These are phyloP conservation scores for Populus alba DNA, from an alignment of 345 rosid genomes.

Conservation along the genomic window DNA sequence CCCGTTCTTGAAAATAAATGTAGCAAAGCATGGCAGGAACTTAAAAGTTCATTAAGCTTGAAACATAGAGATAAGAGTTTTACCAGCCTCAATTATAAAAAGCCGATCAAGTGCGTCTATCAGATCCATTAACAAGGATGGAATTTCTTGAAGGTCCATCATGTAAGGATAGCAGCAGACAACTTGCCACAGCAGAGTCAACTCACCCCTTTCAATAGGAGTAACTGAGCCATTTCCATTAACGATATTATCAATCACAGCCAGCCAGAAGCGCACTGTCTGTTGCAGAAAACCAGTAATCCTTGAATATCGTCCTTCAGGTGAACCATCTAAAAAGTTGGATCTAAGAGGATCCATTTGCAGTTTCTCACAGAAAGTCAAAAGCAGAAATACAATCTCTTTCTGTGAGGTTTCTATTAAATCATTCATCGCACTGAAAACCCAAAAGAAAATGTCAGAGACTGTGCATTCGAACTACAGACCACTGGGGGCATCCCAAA, in stretches of 20 bases:
- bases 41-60: neutral
- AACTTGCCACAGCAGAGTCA: conserved; percentile 72
- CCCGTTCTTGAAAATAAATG: neutral
- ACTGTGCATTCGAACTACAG: conserved; percentile 3
- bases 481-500: neutral
- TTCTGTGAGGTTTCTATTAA: conserved; percentile 54
- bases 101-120: conserved; percentile 51
- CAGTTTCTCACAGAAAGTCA: conserved; percentile 55
- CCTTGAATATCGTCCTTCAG: conserved; percentile 38
- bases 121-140: conserved; percentile 47
- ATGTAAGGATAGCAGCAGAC: conserved; percentile 61
- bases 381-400: conserved; percentile 57
- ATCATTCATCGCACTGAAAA: conserved; percentile 67
- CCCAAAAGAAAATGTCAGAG: conserved; percentile 25
- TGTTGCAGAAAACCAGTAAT: conserved; percentile 44
- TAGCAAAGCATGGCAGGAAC: neutral
- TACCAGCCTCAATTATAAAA: conserved; percentile 49
- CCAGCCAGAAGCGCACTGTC: conserved; percentile 30
- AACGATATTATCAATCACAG: conserved; percentile 30
- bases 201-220: conserved; percentile 33
- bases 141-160: conserved; percentile 33
- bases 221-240: conserved; percentile 27
- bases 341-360: conserved; percentile 36
- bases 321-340: conserved; percentile 34
- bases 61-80: conserved; percentile 9